Percentiles rank a stretch among this genome's conserved stretches.
Conservation (phyloP, 306 rosid genomes). For the Quercus glauca region DNA sequence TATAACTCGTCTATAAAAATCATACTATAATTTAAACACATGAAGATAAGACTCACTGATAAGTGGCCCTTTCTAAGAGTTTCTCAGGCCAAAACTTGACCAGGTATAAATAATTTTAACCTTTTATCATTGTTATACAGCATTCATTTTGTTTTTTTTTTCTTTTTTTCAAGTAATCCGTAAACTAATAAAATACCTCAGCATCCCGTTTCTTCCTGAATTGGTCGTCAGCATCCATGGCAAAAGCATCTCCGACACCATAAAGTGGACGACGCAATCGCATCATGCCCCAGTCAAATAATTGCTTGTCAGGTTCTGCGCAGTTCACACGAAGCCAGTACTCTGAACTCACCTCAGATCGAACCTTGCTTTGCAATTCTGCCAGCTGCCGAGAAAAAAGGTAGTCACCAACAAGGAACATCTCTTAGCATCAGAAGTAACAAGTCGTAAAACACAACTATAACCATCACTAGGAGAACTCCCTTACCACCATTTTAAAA, state of each 20-base stretch:
- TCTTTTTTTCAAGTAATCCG: background rate
- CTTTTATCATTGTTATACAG: background rate
- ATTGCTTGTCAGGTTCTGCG: conserved; percentile 77
- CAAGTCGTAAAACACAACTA: conserved; percentile 12
- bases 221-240: conserved; percentile 90
- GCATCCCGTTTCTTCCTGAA: conserved; percentile 84
- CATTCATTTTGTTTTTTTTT: background rate
- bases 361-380: conserved; percentile 84
- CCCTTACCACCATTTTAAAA: conserved; percentile 8
- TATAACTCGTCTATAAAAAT: background rate
- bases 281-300: conserved; percentile 98
- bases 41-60: background rate
- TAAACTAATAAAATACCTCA: conserved; percentile 57
- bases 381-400: conserved; percentile 68
- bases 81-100: background rate
- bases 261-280: conserved; percentile 76
- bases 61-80: background rate
- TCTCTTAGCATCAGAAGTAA: conserved; percentile 38
- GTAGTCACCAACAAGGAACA: conserved; percentile 73
- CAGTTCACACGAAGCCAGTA: conserved; percentile 75
- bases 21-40: background rate
- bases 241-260: conserved; percentile 98
- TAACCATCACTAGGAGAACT: conserved; percentile 23
- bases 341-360: conserved; percentile 85
- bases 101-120: background rate